Evolutionary conservation across 2,329 filamentous ascomycete genomes (phyloP), one percentile per base, ranked within the genome.

Genomic region (Xylaria sp.): DNA sequence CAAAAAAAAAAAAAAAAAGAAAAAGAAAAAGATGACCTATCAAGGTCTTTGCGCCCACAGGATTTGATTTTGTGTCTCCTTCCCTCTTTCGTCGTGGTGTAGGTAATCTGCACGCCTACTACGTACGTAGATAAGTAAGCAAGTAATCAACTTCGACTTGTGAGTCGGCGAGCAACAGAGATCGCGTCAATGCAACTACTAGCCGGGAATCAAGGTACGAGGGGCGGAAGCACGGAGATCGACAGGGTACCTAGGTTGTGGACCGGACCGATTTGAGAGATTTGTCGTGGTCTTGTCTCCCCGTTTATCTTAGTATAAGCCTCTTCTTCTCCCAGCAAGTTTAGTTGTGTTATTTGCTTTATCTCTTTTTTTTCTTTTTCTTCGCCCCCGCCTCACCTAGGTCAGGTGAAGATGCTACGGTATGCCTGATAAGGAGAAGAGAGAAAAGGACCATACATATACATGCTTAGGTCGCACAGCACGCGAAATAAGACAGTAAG

Each of bases 391-490:
- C 53, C 36, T 55, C 53, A 55, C 53, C 53, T 55, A 55, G 53
- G 53, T 55, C 53, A 55, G n/a, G 29, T n/a, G 49, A 20, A 22
- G 20, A 27, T 51, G 31, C n/a, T 55, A 27, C 22, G 36, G 53
- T 42, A 39, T 39, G 27, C 53, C 36, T 42, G 38, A 53, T 44
- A 17, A 61, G 25, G 25, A 53, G 38, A 53, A n/a, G 31, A 17
- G 33, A 9, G 25, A 31, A 65, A 61, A 61, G 58, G 57, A 61
- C 57, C 51, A 31, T 61, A 61, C 63, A 65, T 61, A 10, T 11
- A n/a, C n/a, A n/a, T n/a, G n/a, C 5, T 10, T n/a, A 29, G 33
- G 49, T 54, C 53, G 51, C 58, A 57, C 58, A 56, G 44, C 44
- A 61, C 63, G 49, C 50, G 25, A 61, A 57, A 60, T 61, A 60